These are phyloP conservation scores for Lentinula guzmanii DNA, from an alignment of 768 basidiomycete genomes.

Conservation along the genomic window DNA sequence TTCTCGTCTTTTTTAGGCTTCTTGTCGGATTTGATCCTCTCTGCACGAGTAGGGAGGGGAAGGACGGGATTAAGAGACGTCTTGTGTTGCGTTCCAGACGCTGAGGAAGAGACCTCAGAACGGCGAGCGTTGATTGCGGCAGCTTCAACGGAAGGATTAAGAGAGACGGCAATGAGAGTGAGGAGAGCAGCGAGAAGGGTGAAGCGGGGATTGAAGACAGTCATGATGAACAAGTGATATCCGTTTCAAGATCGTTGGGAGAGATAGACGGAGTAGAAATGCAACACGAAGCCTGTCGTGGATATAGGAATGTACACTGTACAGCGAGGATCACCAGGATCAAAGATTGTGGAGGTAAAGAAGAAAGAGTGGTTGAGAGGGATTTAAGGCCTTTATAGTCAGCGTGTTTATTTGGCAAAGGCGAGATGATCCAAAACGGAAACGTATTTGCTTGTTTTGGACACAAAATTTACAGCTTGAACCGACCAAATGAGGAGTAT, in stretches of 20 bases:
- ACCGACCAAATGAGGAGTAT: not conserved
- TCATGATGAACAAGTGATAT: constrained; percentile 33
- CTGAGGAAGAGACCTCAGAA: not conserved
- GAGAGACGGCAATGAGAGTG: constrained; percentile 35
- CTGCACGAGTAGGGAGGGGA: not conserved
- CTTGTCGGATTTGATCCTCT: not conserved
- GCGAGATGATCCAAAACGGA: not conserved
- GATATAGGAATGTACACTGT: constrained; percentile 7
- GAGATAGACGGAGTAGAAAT: constrained; percentile 12
- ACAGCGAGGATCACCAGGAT: constrained; percentile 11
- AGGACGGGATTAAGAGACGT: not conserved
- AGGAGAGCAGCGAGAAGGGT: constrained; percentile 38
- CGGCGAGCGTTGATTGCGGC: constrained; percentile 27
- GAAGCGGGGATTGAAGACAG: constrained; percentile 41
- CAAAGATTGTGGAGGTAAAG: constrained; percentile 6
- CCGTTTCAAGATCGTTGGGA: not conserved
- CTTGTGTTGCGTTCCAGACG: constrained; percentile 2
- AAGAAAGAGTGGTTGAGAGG: not conserved
- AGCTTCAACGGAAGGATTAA: constrained; percentile 28
- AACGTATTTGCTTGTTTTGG: not conserved
- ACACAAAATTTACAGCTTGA: not conserved
- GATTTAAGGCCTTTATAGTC: not conserved
- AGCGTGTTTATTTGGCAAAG: not conserved
- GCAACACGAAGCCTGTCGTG: constrained; percentile 8
- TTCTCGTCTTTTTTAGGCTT: not conserved